phyloP scores from a whole-genome alignment of 495 filamentous ascomycete genomes.

The Daldinia grandis region DNA sequence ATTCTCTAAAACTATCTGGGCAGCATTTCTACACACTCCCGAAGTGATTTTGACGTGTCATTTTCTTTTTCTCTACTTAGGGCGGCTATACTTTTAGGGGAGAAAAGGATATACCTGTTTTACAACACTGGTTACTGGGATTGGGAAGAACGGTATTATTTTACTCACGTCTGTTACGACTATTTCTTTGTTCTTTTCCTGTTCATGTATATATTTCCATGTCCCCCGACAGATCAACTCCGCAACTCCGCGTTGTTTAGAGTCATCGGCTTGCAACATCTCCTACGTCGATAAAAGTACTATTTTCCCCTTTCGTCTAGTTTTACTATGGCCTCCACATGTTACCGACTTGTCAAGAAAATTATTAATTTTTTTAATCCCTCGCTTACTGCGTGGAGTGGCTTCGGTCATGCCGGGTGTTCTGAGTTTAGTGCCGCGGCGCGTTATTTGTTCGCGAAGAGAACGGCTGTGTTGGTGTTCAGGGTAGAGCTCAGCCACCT shows the following conservation, averaged over 20 bases:
- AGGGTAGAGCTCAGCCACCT: slow-evolving; percentile 40
- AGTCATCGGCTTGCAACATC: slow-evolving; percentile 18
- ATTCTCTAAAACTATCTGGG: slow-evolving; percentile 12
- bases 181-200: slow-evolving; percentile 22
- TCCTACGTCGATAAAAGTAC: slow-evolving; percentile 13
- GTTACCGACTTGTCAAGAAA: slow-evolving; percentile 1
- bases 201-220: slow-evolving; percentile 27
- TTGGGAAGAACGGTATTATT: slow-evolving; percentile 25
- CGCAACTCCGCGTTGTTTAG: slow-evolving; percentile 8
- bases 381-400: slow-evolving; percentile 37
- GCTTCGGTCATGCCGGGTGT: slow-evolving; percentile 38
- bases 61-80: slow-evolving; percentile 19
- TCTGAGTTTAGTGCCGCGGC: slow-evolving; percentile 31
- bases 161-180: slow-evolving; percentile 34
- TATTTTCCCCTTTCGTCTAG: slow-evolving; percentile 3
- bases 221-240: slow-evolving; percentile 11
- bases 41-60: slow-evolving; percentile 3
- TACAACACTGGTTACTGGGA: slow-evolving; percentile 24
- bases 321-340: slow-evolving; percentile 6
- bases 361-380: slow-evolving; percentile 26
- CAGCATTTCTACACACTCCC: slow-evolving; percentile 4
- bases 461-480: slow-evolving; percentile 30
- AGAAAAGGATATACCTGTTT: slow-evolving; percentile 35
- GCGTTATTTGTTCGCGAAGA: slow-evolving; percentile 26
- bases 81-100: slow-evolving; percentile 25